These are phyloP conservation scores for Fusarium sublunatum DNA, from an alignment of 2,329 filamentous ascomycete genomes.

Conservation along the genomic window DNA sequence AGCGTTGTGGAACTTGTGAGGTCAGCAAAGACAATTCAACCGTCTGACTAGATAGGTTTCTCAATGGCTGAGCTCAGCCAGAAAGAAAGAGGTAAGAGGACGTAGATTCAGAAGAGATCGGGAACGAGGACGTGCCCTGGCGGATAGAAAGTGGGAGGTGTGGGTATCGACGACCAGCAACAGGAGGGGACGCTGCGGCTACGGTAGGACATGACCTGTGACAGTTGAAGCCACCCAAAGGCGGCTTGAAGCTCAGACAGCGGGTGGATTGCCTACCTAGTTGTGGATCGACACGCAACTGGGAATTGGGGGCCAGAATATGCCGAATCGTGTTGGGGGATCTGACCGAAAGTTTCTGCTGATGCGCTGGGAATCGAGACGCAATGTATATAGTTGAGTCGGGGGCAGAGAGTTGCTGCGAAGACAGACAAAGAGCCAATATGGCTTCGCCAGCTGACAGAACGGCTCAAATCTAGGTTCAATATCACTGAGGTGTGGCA, in stretches of 20 bases:
- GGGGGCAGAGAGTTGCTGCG: background rate
- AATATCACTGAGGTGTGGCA: slow-evolving; percentile 21
- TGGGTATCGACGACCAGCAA: slow-evolving; percentile 28
- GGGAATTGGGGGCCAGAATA: slow-evolving; percentile 31
- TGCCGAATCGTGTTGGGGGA: slow-evolving; percentile 1
- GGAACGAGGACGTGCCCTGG: slow-evolving; percentile 30
- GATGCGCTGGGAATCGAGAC: slow-evolving; percentile 1
- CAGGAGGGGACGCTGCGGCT: slow-evolving; percentile 41
- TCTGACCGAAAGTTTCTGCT: slow-evolving; percentile 15
- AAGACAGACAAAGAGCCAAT: background rate
- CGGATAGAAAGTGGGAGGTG: slow-evolving; percentile 30
- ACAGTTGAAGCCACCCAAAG: slow-evolving; percentile 27
- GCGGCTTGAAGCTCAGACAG: slow-evolving; percentile 17
- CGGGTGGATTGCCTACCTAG: slow-evolving; percentile 27
- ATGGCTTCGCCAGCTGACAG: slow-evolving; percentile 4
- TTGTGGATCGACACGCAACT: slow-evolving; percentile 34
- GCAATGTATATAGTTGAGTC: slow-evolving; percentile 1
- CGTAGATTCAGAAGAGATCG: slow-evolving; percentile 19
- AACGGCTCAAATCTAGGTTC: slow-evolving; percentile 9
- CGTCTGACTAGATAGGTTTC: slow-evolving; percentile 1
- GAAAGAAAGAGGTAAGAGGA: slow-evolving; percentile 8
- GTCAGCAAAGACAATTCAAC: slow-evolving; percentile 2
- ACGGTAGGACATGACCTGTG: slow-evolving; percentile 33
- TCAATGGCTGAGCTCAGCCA: slow-evolving; percentile 5
- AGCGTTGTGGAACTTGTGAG: background rate